Evolutionary conservation across 495 filamentous ascomycete species (phyloP).

Genomic region (Annulohypoxylon stygium): DNA sequence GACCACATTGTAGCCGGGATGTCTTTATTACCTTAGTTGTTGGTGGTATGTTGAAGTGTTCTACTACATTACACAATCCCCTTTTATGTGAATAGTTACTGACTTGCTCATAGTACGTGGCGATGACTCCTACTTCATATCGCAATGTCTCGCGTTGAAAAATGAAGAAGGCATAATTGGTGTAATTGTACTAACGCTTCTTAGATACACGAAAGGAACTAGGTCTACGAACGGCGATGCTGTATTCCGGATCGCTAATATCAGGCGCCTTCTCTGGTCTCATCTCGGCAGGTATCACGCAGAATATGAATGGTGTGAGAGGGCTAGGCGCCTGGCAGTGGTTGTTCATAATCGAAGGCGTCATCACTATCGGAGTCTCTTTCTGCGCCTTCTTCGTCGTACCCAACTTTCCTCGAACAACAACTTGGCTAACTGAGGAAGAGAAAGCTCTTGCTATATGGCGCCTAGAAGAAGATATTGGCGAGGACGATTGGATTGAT

Average conservation of each 20-base stretch:
- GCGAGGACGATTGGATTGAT: constrained; percentile 79
- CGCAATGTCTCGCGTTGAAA: constrained; percentile 52
- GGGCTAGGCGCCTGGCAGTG: constrained; percentile 68
- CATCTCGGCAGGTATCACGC: constrained; percentile 69
- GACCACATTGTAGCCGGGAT: constrained; percentile 56
- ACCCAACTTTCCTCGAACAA: constrained; percentile 85
- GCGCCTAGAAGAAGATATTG: constrained; percentile 82
- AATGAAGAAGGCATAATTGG: not conserved
- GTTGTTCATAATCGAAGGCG: constrained; percentile 86
- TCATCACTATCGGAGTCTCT: constrained; percentile 62
- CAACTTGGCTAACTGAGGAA: constrained; percentile 76
- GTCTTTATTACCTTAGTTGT: constrained; percentile 68
- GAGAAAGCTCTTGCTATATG: constrained; percentile 76
- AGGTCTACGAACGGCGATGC: constrained; percentile 67
- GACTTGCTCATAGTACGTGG: constrained; percentile 51
- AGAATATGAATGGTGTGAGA: constrained; percentile 61
- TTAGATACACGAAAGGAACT: constrained; percentile 68
- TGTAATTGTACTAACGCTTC: constrained; percentile 35
- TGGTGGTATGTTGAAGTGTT: constrained; percentile 59
- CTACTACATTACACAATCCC: constrained; percentile 51
- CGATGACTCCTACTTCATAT: constrained; percentile 44
- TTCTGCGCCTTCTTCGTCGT: constrained; percentile 70
- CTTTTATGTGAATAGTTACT: constrained; percentile 56
- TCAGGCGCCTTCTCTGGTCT: constrained; percentile 75
- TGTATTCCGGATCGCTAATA: constrained; percentile 73